Percentiles rank a stretch among this genome's conserved stretches.
These are phyloP conservation scores for Apiotrichum sp. DNA, from an alignment of 1,284 basidiomycete genomes.

Conservation along the genomic window DNA sequence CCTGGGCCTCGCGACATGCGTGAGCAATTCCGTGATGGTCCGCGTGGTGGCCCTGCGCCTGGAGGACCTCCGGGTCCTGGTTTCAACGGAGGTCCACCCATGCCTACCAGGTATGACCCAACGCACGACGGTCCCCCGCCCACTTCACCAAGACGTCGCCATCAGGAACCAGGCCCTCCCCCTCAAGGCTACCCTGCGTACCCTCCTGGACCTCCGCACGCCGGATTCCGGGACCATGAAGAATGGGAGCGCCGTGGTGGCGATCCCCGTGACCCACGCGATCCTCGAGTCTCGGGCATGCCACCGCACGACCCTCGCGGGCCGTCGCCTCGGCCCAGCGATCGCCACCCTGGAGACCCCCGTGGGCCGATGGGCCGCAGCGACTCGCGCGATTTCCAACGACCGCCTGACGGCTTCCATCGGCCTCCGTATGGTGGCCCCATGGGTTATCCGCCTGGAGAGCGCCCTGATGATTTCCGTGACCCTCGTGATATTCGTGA, in stretches of 20 bases:
- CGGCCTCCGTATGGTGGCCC: not conserved
- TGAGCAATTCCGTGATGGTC: constrained; percentile 18
- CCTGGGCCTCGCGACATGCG: constrained; percentile 31
- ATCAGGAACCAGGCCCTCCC: constrained; percentile 6
- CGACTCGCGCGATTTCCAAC: constrained; percentile 1
- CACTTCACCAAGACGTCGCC: constrained; percentile 31
- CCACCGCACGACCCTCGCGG: constrained; percentile 24
- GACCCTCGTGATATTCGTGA: not conserved
- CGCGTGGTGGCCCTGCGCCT: not conserved
- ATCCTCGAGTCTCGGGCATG: constrained; percentile 8
- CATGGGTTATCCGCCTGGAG: not conserved
- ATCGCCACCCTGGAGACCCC: constrained; percentile 17
- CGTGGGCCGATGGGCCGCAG: not conserved
- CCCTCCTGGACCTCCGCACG: constrained; percentile 12
- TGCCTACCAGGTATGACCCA: constrained; percentile 24
- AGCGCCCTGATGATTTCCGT: not conserved
- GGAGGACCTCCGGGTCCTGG: not conserved
- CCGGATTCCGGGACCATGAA: constrained; percentile 30
- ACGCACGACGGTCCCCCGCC: constrained; percentile 26
- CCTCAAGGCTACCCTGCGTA: constrained; percentile 20
- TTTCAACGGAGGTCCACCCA: constrained; percentile 1
- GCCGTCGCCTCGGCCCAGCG: constrained; percentile 32
- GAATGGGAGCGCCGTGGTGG: constrained; percentile 43
- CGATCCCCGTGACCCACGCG: constrained; percentile 21
- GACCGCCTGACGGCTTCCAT: not conserved